Base-by-base conservation (phyloP, 805 yeast species). In the Maudiozyma serrabonitensis region DNA sequence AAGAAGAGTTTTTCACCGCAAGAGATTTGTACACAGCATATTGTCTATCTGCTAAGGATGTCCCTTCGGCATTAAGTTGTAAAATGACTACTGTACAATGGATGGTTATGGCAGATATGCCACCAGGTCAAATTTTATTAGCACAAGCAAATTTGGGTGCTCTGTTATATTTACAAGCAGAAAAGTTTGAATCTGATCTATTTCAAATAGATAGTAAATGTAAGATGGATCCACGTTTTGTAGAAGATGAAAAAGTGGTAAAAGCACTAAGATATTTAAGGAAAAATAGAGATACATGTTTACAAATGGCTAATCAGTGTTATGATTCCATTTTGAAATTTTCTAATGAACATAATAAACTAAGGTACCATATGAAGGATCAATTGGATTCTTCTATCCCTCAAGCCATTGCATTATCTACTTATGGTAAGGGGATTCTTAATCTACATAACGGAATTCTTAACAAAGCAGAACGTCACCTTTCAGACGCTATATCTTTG, bases 391-490 rank as follows among this genome's bases (percentile, higher is more conserved):
- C 64, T 11, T 67, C 70, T 6, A 66, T 84, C 12, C 75, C 78
- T 32, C 87, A 85, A 54, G 79, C 85, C 1, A 80, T 84, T 41
- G 93, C 95, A 0, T 71, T 90, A 62, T 80, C 95, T 0, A 80
- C 88, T 0, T 90, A 85, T 61, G 95, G 96, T 0, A 71, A 87
- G 40, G 98, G 96, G 1, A 95, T 89, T 5, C 74, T 87, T 11
- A 74, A 78, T 42, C 66, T 83, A n/a, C 87, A 86, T 56, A 60
- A 71, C 43, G 77, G 82, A 0, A 68, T 81, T 11, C 71, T 76
- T 49, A 74, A 71, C 2, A 67, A 73, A 48, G 89, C 95, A 0
- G 79, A 77, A 54, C 71, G 79, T 41, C 68, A 77, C 26, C 69
- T 90, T 44, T 70, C 82, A 6, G 89, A 85, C 61, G 80, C 95